These are phyloP conservation scores for Triticum dicoccoides DNA, from an alignment of 176 grass and related monocot species.

Conservation along the genomic window DNA sequence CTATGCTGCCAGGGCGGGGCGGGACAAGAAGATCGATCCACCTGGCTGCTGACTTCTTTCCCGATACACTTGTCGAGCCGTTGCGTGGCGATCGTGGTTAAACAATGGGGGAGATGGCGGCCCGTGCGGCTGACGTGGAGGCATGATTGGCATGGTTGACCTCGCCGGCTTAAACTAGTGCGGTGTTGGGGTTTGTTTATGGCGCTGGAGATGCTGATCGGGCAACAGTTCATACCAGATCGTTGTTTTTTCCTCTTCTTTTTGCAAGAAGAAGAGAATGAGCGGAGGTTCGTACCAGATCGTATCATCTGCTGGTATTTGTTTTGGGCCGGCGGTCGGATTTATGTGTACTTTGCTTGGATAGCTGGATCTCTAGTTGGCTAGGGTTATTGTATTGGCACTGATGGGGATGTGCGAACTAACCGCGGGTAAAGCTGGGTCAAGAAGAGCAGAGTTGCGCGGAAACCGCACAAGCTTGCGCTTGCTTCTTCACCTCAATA, in stretches of 20 bases:
- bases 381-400: background rate
- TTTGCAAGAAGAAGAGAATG: background rate
- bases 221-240: conserved; percentile 29
- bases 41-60: conserved; percentile 26
- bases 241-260: background rate
- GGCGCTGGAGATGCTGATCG: background rate
- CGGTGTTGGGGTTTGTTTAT: background rate
- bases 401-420: conserved; percentile 26
- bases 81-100: background rate
- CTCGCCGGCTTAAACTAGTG: background rate
- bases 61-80: background rate
- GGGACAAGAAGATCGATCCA: background rate
- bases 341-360: background rate
- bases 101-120: background rate
- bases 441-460: background rate
- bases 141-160: conserved; percentile 17
- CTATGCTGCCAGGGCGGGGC: background rate
- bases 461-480: background rate
- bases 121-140: conserved; percentile 6
- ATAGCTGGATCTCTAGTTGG: background rate
- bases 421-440: background rate
- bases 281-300: background rate
- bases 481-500: no score
- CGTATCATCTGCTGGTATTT: background rate
- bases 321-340: background rate